Conservation (phyloP, 257 asterid genomes). For the Scutellaria barbata region DNA sequence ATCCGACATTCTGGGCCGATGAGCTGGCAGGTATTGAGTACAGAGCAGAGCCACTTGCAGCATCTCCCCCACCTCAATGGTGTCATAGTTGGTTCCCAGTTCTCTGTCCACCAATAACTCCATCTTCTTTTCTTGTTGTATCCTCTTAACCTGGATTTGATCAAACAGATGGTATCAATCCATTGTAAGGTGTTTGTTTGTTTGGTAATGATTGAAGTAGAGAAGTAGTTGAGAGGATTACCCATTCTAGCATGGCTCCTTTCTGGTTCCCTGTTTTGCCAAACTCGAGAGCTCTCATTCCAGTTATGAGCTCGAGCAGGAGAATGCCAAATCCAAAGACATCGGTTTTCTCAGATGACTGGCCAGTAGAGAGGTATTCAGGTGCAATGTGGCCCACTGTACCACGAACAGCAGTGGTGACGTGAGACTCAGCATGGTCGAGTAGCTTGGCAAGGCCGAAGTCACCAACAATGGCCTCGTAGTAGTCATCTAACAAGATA, state of each 20-base stretch:
- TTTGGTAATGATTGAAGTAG: background rate
- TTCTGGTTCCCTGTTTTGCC: constrained; percentile 84
- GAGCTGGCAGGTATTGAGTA: constrained; percentile 74
- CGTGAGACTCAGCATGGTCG: constrained; percentile 90
- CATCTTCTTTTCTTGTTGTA: constrained; percentile 67
- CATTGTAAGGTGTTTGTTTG: no score
- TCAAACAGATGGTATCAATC: background rate
- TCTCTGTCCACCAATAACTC: constrained; percentile 75
- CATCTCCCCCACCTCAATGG: constrained; percentile 87
- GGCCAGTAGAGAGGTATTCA: constrained; percentile 92
- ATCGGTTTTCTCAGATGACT: constrained; percentile 91
- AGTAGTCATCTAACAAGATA: constrained; percentile 75
- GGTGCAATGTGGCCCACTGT: constrained; percentile 97
- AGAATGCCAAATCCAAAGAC: constrained; percentile 96
- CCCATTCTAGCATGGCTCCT: constrained; percentile 93
- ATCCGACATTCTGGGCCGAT: constrained; percentile 93
- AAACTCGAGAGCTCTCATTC: constrained; percentile 87
- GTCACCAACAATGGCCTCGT: constrained; percentile 90
- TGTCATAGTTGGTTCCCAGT: constrained; percentile 67
- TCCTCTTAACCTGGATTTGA: constrained; percentile 65
- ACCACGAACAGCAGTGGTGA: constrained; percentile 96
- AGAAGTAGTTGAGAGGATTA: constrained; percentile 22
- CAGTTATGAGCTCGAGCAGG: constrained; percentile 84
- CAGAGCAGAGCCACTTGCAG: constrained; percentile 90
- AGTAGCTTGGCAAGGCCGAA: constrained; percentile 95